Evolutionary conservation across 2,329 filamentous ascomycete species (phyloP).

Genomic region (Alternaria dauci): DNA sequence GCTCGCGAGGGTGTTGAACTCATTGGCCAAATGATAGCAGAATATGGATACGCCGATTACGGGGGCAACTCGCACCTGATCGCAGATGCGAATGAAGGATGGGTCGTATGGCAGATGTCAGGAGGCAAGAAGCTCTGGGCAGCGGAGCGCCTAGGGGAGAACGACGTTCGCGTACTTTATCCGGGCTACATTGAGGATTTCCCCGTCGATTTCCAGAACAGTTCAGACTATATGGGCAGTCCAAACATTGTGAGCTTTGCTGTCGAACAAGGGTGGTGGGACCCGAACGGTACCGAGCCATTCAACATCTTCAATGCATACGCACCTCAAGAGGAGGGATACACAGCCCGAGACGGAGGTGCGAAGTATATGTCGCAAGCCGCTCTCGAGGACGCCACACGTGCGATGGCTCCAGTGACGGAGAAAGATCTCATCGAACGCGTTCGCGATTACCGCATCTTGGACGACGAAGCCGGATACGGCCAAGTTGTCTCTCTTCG

Average conservation of each 20-base stretch:
- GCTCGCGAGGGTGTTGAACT: constrained; percentile 56
- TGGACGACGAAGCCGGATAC: constrained; percentile 50
- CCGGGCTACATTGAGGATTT: constrained; percentile 51
- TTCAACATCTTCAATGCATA: constrained; percentile 52
- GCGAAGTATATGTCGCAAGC: constrained; percentile 52
- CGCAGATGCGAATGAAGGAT: constrained; percentile 50
- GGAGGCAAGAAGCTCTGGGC: constrained; percentile 48
- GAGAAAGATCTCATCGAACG: constrained; percentile 58
- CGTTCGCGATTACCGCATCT: constrained; percentile 48
- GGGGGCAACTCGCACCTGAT: constrained; percentile 57
- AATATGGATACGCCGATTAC: constrained; percentile 55
- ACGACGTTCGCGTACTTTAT: constrained; percentile 46
- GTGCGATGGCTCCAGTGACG: constrained; percentile 58
- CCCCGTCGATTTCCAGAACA: constrained; percentile 42
- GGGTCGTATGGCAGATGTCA: constrained; percentile 49
- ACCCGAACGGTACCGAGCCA: constrained; percentile 39
- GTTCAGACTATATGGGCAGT: constrained; percentile 43
- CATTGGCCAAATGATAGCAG: constrained; percentile 51
- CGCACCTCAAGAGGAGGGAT: constrained; percentile 37
- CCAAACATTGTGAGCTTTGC: constrained; percentile 49
- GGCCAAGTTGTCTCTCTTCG: constrained; percentile 45
- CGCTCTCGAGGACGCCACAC: constrained; percentile 47
- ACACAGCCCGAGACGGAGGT: constrained; percentile 45
- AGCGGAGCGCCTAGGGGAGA: constrained; percentile 43
- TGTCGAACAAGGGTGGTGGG: constrained; percentile 48